Base-by-base conservation (phyloP, 805 yeast genomes). In the Saccharomycopsis olivae region DNA sequence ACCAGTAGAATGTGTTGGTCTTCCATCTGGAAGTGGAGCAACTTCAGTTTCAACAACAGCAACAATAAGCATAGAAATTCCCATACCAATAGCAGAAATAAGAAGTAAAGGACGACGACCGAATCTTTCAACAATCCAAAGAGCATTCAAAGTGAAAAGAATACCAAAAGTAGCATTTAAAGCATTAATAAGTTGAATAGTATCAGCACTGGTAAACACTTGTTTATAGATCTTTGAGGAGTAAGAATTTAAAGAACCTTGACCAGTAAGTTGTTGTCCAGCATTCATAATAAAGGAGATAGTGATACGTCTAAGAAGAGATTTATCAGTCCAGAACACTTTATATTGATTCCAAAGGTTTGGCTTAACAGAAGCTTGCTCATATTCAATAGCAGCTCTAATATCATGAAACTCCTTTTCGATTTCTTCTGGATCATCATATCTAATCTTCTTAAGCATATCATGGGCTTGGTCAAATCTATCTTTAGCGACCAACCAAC, bases 21-120 rank as follows among this genome's bases (percentile, higher is more conserved):
- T 40, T 27, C 67, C 67, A 42, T 64, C 59, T 11, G 55, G 52
- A 49, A 56, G 30, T 49, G 57, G 59, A 44, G 74, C 60, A 29
- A 60, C 53, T 48, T 68, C 69, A n/a, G 73, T 67, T 43, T 86
- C 86, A 38, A 79, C 61, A 32, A 71, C 62, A 4, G 86, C 68
- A 54, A 74, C 77, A 43, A 76, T 64, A 32, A 75, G 53, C 67
- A 78, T 72, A 52, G 78, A 69, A 14, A 65, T 53, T 41, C 66
- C 59, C 78, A 75, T 75, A 41, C 69, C 65, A 32, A 64, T 56
- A 15, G 75, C 65, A 37, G 81, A 81, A 21, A 53, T 45, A 43
- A 73, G 44, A 45, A 75, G 57, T 46, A 73, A 66, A 15, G 58
- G 50, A 52, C 71, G 66, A 60, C 82, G 65, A 35, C 83, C 82